Conservation (phyloP, 2,329 filamentous ascomycete genomes). For the Claviceps purpurea region DNA sequence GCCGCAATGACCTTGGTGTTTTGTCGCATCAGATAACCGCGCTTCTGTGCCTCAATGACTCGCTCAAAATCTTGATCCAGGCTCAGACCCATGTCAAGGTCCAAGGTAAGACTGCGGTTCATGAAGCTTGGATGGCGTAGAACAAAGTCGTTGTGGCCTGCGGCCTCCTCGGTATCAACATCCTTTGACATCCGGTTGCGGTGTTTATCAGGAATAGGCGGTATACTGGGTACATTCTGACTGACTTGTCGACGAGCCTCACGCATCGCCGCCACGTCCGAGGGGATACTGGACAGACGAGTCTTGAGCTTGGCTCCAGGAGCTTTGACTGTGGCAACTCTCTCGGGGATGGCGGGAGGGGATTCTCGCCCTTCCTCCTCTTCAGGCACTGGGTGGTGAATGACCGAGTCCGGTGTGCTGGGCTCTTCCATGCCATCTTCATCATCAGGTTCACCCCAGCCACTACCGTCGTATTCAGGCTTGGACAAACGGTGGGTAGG, state of each 20-base stretch:
- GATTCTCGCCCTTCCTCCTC: constrained; percentile 34
- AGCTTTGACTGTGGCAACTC: constrained; percentile 77
- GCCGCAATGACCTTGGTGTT: constrained; percentile 95
- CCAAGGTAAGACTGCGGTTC: constrained; percentile 69
- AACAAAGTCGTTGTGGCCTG: constrained; percentile 28
- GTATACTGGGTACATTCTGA: constrained; percentile 49
- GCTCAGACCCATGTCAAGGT: constrained; percentile 72
- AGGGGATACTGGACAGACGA: constrained; percentile 72
- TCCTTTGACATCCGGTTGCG: constrained; percentile 40
- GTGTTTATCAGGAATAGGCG: constrained; percentile 48
- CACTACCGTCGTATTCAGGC: constrained; percentile 50
- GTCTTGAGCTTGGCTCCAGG: constrained; percentile 80
- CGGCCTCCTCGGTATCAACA: constrained; percentile 24
- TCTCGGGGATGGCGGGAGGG: constrained; percentile 62
- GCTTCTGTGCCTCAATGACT: constrained; percentile 95
- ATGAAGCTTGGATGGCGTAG: constrained; percentile 62
- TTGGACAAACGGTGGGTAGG: constrained; percentile 39
- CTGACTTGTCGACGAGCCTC: constrained; percentile 77
- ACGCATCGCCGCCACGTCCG: constrained; percentile 73
- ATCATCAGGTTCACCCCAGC: constrained; percentile 42
- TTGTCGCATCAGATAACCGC: constrained; percentile 95
- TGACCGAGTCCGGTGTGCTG: constrained; percentile 78
- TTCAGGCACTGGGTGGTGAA: constrained; percentile 55
- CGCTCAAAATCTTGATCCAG: constrained; percentile 88
- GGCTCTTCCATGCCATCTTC: constrained; percentile 45